Percentiles rank a stretch among this genome's conserved stretches.
These are phyloP conservation scores for Hydnomerulius pinastri DNA, from an alignment of 768 basidiomycete genomes.

Conservation along the genomic window DNA sequence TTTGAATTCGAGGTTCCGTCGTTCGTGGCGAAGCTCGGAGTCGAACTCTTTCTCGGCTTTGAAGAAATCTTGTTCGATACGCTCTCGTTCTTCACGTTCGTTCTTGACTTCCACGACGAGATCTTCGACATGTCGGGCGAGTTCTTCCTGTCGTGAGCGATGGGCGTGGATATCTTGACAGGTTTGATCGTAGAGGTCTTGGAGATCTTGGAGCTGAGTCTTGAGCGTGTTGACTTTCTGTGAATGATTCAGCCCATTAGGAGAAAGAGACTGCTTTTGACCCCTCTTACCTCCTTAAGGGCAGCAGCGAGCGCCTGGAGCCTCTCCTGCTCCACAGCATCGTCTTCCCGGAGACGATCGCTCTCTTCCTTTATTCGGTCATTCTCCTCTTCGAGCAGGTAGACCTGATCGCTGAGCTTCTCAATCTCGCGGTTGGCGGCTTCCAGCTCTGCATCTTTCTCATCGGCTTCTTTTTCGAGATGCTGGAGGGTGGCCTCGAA, in stretches of 20 bases:
- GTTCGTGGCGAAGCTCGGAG: constrained; percentile 57
- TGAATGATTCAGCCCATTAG: constrained; percentile 4
- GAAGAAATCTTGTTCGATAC: constrained; percentile 54
- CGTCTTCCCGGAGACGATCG: constrained; percentile 71
- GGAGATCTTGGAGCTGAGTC: constrained; percentile 63
- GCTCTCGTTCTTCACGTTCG: constrained; percentile 59
- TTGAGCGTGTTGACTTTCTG: constrained; percentile 74
- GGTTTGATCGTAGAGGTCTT: constrained; percentile 64
- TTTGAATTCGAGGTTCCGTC: constrained; percentile 67
- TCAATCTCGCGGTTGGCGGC: constrained; percentile 76
- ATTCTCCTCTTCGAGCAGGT: constrained; percentile 83
- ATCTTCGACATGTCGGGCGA: constrained; percentile 73
- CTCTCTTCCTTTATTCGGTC: constrained; percentile 75
- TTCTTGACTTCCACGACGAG: constrained; percentile 62
- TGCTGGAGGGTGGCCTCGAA: constrained; percentile 76
- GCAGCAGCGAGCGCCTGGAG: constrained; percentile 66
- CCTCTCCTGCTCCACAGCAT: constrained; percentile 65
- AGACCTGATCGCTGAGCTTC: constrained; percentile 77
- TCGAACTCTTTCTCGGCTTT: constrained; percentile 64
- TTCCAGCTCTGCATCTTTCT: constrained; percentile 79
- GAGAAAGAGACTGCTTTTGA: background rate
- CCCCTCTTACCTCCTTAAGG: constrained; percentile 71
- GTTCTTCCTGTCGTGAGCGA: constrained; percentile 73
- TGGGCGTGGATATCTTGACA: constrained; percentile 66
- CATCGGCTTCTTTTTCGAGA: constrained; percentile 74